Evolutionary conservation across 176 grass and related monocot species (phyloP), one percentile per base, ranked within the genome.

Genomic region (Carex littledalei): DNA sequence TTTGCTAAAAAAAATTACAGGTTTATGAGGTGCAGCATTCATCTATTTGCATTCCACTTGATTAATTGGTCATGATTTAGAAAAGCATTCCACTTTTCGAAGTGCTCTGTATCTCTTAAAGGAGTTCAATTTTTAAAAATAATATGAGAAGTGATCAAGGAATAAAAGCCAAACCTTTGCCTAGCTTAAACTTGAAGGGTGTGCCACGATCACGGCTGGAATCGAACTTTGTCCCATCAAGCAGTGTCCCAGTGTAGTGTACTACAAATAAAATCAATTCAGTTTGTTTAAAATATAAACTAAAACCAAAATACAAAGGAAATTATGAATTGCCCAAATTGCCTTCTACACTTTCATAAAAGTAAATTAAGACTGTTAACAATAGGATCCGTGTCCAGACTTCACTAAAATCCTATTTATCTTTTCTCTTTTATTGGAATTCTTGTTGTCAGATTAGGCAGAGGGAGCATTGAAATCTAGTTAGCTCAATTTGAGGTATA

Each of bases 171-270:
- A 78, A 70, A 94, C 94, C 94, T 94, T 92, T 86, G 11, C 94
- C 94, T 10, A 97, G 92, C 17, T 76, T 90, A 86, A 97, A 97
- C 84, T 86, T 89, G 80, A 97, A 94, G 0, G 90, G 86, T 10
- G 91, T 59, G 79, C 84, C 89, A 43, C 88, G 88, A 59, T 97
- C 94, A 63, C 91, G 79, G 86, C 91, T 97, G 81, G 91, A 97
- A 72, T 97, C 94, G 31, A 97, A 97, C 78, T 90, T 97, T 43
- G 94, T 90, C 73, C 92, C 94, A 17, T 97, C 90, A 71, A 72
- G 45, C 54, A 94, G 87, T 49, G 90, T 97, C 53, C 94, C 94
- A 20, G 92, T 97, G 88, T 97, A 97, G 81, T 94, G 94, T 74
- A 97, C 94, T 97, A 87, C 82, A 35, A 71, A 20, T 9, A 2